Conservation (phyloP, 2,329 filamentous ascomycete species). For the Pyrenochaeta sp. region DNA sequence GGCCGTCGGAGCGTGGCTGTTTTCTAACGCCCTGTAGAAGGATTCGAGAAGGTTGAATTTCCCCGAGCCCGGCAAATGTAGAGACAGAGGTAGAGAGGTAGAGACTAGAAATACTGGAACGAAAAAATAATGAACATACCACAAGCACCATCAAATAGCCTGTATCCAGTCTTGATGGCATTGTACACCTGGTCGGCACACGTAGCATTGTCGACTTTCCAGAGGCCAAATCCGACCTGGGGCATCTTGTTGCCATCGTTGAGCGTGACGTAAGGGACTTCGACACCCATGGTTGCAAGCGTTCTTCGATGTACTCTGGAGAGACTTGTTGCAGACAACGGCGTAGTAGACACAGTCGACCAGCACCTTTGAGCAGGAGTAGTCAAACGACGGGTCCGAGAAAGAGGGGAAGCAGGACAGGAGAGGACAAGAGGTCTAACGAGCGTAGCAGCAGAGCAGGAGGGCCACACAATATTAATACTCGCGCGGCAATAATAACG, state of each 20-base stretch:
- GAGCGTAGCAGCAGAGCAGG: slow-evolving; percentile 13
- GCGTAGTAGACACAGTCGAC: slow-evolving; percentile 7
- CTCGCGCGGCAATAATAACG: slow-evolving; percentile 20
- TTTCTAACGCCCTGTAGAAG: too few species aligned
- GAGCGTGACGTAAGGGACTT: slow-evolving; percentile 38
- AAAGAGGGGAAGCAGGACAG: too few species aligned
- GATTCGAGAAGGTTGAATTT: too few species aligned
- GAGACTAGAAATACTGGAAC: too few species aligned
- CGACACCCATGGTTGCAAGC: slow-evolving; percentile 35
- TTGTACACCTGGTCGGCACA: slow-evolving; percentile 45
- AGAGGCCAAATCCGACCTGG: slow-evolving; percentile 45
- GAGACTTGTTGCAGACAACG: slow-evolving; percentile 3
- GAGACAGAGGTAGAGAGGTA: too few species aligned
- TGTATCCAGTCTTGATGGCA: slow-evolving; percentile 49
- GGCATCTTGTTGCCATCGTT: slow-evolving; percentile 49
- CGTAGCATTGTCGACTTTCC: slow-evolving; percentile 43
- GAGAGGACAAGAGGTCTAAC: slow-evolving; percentile 17
- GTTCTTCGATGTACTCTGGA: slow-evolving; percentile 18
- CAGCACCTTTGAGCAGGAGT: slow-evolving; percentile 9
- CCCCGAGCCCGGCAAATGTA: too few species aligned
- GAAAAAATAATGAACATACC: slow-evolving; percentile 31
- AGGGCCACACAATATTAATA: slow-evolving; percentile 32
- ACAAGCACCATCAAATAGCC: slow-evolving; percentile 47
- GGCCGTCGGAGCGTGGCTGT: too few species aligned
- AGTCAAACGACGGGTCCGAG: too few species aligned